Evolutionary conservation across 768 basidiomycete genomes (phyloP), one percentile per base, ranked within the genome.

Genomic region (Termitomyces sp.): DNA sequence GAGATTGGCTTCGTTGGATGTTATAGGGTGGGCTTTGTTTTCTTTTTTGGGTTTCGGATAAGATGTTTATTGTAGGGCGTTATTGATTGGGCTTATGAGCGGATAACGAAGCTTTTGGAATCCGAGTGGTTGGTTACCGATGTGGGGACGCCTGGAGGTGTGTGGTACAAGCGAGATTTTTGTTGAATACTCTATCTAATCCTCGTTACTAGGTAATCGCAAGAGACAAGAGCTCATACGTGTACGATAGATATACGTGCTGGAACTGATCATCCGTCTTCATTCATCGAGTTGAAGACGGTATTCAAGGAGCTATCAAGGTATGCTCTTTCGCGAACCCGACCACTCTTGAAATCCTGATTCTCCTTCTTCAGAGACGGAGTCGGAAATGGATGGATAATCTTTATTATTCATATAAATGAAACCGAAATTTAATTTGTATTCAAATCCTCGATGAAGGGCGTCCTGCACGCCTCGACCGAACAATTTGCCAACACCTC

Each of bases 181-280:
- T 26, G 26, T 26, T 4, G 4, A 26, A 26, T 26, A 26, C 26
- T 26, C 26, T 26, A 26, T 26, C 26, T 26, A 26, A 26, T 26
- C 26, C 4, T 26, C 26, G 4, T 26, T 26, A 26, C 4, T 26
- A 26, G 26, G 86, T 92, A 91, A 85, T 47, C 79, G 78, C 7
- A 79, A 88, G 28, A 77, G 76, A 24, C 75, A 75, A 22, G 92
- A 95, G 60, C 80, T 96, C 47, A 72, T 81, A 13, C 83, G 88
- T 18, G 88, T 96, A 53, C 84, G 94, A 43, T 87, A 94, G 65
- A 84, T 95, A 32, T 95, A 88, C 70, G 77, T 97, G 26, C 96
- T 94, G 0, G 94, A 97, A 68, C 78, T 98, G 24, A 83, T 98
- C 63, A 78, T 98, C 62, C 84, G 92, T 20, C 74, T 98, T 2